Evolutionary conservation across 306 rosid genomes (phyloP).

Genomic region (Ziziphus jujuba): DNA sequence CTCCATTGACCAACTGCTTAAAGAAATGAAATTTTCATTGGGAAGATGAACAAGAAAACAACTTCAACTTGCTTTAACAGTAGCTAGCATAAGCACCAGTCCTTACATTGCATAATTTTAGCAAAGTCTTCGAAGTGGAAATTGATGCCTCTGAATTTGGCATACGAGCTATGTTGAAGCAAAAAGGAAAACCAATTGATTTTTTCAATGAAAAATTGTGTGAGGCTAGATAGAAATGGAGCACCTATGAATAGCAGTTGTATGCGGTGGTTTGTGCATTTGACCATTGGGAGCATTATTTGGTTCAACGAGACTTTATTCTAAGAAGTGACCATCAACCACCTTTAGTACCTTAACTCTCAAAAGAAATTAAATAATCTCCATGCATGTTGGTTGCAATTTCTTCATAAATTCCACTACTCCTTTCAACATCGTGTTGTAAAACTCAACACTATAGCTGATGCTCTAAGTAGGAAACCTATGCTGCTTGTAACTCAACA

Average conservation of each 20-base stretch:
- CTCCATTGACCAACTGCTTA: background rate
- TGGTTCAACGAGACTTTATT: no score
- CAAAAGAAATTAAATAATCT: no score
- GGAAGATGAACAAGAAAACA: background rate
- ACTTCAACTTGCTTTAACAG: background rate
- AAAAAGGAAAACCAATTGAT: background rate
- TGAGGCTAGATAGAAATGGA: background rate
- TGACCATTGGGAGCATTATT: no score
- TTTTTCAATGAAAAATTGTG: background rate
- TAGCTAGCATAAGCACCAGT: no score
- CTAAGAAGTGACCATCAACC: no score
- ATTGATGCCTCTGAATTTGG: background rate
- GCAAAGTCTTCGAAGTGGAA: background rate
- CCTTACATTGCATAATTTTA: no score
- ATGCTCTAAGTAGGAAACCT: no score
- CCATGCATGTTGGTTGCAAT: background rate
- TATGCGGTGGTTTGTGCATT: background rate
- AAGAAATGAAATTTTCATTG: background rate
- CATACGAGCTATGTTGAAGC: background rate
- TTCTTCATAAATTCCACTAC: background rate
- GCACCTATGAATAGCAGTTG: background rate
- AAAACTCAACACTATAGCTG: no score
- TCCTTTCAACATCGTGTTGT: no score
- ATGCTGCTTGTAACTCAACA: no score
- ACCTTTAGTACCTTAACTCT: no score